Percentiles rank a stretch among this genome's conserved stretches.
phyloP scores from a whole-genome alignment of 352 stramenopile genomes.

The Phytophthora hybrid region DNA sequence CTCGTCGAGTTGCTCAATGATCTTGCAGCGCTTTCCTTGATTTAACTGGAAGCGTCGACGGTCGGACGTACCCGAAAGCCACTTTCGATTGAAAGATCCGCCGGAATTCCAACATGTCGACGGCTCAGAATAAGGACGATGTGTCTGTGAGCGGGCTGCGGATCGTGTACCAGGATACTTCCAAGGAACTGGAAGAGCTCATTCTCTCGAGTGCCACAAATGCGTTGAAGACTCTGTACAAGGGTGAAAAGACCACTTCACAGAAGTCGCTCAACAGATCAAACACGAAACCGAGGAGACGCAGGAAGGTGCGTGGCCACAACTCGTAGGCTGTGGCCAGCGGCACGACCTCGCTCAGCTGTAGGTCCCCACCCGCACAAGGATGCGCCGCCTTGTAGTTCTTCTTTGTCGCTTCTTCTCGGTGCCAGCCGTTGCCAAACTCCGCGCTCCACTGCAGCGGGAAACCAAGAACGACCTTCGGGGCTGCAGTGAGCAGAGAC shows the following conservation, averaged over 20 bases:
- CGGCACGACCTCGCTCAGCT: too few species aligned
- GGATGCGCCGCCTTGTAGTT: conserved; percentile 26
- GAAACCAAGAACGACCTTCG: conserved; percentile 45
- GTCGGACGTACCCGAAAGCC: conserved; percentile 2
- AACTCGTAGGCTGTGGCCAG: too few species aligned
- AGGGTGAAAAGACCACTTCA: conserved; percentile 87
- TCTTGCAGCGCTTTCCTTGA: conserved; percentile 7
- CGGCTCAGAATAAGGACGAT: conserved; percentile 84
- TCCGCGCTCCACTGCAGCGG: conserved; percentile 36
- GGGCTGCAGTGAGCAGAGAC: conserved; percentile 18
- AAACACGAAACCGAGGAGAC: conserved; percentile 81
- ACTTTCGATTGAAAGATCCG: conserved; percentile 21
- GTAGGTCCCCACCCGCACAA: background rate
- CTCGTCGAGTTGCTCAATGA: background rate
- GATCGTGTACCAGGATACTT: conserved; percentile 76
- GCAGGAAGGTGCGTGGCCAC: conserved; percentile 76
- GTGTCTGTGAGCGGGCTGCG: conserved; percentile 68
- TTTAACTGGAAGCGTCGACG: conserved; percentile 14
- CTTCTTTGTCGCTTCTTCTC: conserved; percentile 18
- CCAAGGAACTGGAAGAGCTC: conserved; percentile 76
- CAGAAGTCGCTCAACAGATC: conserved; percentile 80
- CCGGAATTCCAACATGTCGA: conserved; percentile 56
- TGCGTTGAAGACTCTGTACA: conserved; percentile 84
- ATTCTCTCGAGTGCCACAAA: conserved; percentile 80
- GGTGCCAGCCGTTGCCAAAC: conserved; percentile 35